These are phyloP conservation scores for Lentinula novae-zelandiae DNA, from an alignment of 1,284 basidiomycete species.

Conservation along the genomic window DNA sequence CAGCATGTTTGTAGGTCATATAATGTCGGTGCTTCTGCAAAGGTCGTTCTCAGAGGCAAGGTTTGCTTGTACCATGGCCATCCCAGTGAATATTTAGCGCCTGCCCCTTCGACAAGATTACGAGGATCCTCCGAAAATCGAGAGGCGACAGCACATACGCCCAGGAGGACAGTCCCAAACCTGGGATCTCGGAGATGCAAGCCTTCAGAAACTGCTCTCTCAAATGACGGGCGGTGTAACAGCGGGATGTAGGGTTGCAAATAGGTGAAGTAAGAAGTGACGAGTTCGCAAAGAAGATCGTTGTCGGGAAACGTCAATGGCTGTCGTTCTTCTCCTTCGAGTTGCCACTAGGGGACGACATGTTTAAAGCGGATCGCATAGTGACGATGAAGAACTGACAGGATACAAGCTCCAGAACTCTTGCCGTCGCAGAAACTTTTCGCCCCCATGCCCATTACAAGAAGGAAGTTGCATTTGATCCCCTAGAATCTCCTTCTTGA, in stretches of 20 bases:
- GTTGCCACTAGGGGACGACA: constrained; percentile 5
- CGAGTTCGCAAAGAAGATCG: constrained; percentile 37
- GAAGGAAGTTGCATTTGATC: neutral
- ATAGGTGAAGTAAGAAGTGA: constrained; percentile 44
- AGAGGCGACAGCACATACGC: constrained; percentile 47
- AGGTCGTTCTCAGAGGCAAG: constrained; percentile 23
- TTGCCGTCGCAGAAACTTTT: constrained; percentile 30
- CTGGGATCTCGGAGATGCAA: constrained; percentile 34
- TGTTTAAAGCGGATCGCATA: neutral
- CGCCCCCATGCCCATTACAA: neutral
- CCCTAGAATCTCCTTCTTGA: constrained; percentile 4
- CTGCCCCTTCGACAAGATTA: constrained; percentile 36
- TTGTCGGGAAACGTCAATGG: constrained; percentile 26
- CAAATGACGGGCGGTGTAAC: constrained; percentile 44
- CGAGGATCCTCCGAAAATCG: constrained; percentile 40
- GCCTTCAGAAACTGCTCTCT: constrained; percentile 31
- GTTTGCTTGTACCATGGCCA: constrained; percentile 48
- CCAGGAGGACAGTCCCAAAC: constrained; percentile 43
- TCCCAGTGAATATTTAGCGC: constrained; percentile 31
- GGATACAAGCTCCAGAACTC: constrained; percentile 5
- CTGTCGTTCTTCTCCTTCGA: neutral
- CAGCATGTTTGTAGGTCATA: constrained; percentile 39
- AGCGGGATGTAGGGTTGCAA: constrained; percentile 39
- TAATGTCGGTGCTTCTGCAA: constrained; percentile 29
- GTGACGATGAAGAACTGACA: constrained; percentile 4